Evolutionary conservation across 345 rosid genomes (phyloP).

Genomic region (Leavenworthia alabamica): DNA sequence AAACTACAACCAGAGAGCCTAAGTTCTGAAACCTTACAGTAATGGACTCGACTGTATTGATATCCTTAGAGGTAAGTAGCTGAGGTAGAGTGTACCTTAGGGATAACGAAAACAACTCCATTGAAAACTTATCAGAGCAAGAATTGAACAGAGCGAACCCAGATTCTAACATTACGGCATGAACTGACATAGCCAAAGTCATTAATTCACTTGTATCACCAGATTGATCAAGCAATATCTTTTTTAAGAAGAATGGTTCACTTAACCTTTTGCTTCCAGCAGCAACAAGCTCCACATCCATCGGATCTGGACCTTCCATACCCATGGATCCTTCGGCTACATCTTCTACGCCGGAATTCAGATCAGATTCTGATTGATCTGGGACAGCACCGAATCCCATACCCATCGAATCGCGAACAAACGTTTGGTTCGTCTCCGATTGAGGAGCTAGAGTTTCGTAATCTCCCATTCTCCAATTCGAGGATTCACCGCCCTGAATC

Average conservation of each 20-base stretch:
- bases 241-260: constrained; percentile 60
- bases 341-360: background rate
- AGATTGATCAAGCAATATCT: constrained; percentile 44
- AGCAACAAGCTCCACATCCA: constrained; percentile 6
- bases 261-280: constrained; percentile 28
- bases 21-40: constrained; percentile 44
- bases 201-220: constrained; percentile 35
- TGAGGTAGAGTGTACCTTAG: constrained; percentile 54
- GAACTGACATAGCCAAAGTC: constrained; percentile 49
- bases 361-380: background rate
- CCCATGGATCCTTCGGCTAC: background rate
- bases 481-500: background rate
- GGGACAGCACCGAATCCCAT: background rate
- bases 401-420: constrained; percentile 11
- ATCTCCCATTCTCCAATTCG: background rate
- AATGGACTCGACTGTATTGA: constrained; percentile 27
- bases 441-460: background rate
- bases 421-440: background rate
- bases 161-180: constrained; percentile 65
- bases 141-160: constrained; percentile 50
- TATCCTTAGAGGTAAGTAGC: constrained; percentile 18
- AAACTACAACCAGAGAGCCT: constrained; percentile 45
- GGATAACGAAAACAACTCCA: constrained; percentile 39
- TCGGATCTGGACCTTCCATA: background rate
- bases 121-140: constrained; percentile 39